phyloP scores from a whole-genome alignment of 441 rosid genomes.

The Melastoma candidum region DNA sequence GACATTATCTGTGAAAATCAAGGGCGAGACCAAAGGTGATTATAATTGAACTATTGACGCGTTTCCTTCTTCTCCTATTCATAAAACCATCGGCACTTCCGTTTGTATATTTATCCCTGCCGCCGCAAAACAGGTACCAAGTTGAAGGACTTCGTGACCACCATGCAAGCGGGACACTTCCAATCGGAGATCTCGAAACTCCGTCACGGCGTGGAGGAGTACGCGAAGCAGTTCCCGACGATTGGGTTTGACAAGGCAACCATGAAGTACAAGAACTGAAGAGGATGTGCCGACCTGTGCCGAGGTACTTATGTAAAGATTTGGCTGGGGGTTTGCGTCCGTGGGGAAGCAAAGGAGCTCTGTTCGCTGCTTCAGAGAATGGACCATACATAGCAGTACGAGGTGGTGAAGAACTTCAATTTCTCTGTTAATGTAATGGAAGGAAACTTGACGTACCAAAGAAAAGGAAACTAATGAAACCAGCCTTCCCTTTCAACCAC shows the following conservation, averaged over 20 bases:
- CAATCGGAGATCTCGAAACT: constrained; percentile 66
- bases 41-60: background rate
- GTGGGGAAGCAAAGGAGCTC: too few relatives aligned
- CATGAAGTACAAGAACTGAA: constrained; percentile 92
- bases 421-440: too few relatives aligned
- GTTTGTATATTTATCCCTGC: too few relatives aligned
- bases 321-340: too few relatives aligned
- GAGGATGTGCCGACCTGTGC: background rate
- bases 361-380: too few relatives aligned
- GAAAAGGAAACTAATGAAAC: too few relatives aligned
- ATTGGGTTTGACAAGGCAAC: constrained; percentile 87
- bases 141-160: constrained; percentile 70
- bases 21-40: constrained; percentile 66
- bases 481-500: too few relatives aligned
- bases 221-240: constrained; percentile 96
- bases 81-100: constrained; percentile 6
- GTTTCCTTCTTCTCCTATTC: background rate
- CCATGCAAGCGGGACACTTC: constrained; percentile 42
- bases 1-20: constrained; percentile 57
- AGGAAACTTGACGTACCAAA: too few relatives aligned
- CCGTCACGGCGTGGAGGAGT: constrained; percentile 70
- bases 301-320: too few relatives aligned
- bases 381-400: too few relatives aligned
- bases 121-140: constrained; percentile 48
- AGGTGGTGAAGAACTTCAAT: too few relatives aligned